phyloP scores from a whole-genome alignment of 371 early-diverging fungal genomes.

The Vairimorpha apis region DNA sequence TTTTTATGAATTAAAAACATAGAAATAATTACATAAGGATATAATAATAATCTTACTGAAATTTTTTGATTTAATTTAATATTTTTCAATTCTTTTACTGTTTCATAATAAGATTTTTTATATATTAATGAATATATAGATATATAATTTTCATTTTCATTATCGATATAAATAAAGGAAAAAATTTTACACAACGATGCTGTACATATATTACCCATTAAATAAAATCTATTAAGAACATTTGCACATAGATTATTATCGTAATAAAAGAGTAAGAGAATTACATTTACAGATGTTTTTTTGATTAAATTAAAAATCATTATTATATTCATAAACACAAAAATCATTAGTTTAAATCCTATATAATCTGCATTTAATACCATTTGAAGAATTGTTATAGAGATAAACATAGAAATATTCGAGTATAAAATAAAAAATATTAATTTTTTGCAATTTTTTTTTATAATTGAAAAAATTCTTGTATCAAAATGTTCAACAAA shows the following conservation, averaged over 20 bases:
- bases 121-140: background rate
- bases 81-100: background rate
- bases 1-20: background rate
- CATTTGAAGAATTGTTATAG: background rate
- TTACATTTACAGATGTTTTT: background rate
- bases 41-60: background rate
- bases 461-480: background rate
- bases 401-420: background rate
- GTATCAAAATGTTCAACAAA: background rate
- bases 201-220: background rate
- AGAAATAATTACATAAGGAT: background rate
- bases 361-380: background rate
- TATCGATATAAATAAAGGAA: background rate
- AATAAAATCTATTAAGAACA: background rate
- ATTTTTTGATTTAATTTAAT: background rate
- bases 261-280: background rate
- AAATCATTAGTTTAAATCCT: background rate
- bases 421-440: background rate
- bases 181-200: background rate
- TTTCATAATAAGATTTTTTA: background rate
- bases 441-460: background rate
- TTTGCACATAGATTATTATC: background rate
- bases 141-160: background rate
- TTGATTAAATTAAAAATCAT: slow-evolving; percentile 2
- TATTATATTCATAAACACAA: slow-evolving; percentile 17